A percentile compares a stretch with the other conserved stretches of the same genome.
phyloP scores from a whole-genome alignment of 805 yeast genomes.

The Martiniozyma abietophila region DNA sequence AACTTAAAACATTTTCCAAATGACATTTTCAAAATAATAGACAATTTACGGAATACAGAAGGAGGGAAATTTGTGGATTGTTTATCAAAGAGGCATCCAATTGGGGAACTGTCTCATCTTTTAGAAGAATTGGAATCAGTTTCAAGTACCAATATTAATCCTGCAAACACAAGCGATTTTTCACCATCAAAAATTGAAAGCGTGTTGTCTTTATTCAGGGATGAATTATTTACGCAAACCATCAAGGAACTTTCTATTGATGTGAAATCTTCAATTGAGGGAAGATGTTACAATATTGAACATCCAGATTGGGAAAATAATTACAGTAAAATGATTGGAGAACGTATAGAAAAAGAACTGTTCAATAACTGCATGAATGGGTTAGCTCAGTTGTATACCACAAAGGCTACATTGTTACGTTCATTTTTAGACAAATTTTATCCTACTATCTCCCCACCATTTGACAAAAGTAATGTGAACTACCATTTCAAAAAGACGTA shows the following conservation, averaged over 20 bases:
- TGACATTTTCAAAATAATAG: constrained; percentile 21
- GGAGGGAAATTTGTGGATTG: constrained; percentile 34
- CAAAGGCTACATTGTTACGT: constrained; percentile 45
- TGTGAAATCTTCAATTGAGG: constrained; percentile 42
- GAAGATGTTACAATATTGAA: constrained; percentile 14
- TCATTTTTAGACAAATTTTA: constrained; percentile 48
- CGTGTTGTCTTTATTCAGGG: constrained; percentile 47
- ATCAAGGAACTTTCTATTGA: constrained; percentile 47
- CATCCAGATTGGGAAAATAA: constrained; percentile 20
- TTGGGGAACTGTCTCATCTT: constrained; percentile 63
- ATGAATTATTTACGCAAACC: constrained; percentile 45
- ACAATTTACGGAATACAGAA: constrained; percentile 27
- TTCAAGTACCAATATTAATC: constrained; percentile 33
- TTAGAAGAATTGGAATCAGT: constrained; percentile 54
- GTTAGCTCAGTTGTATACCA: constrained; percentile 50
- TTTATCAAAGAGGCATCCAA: constrained; percentile 37
- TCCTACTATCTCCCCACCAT: constrained; percentile 24
- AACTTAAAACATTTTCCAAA: constrained; percentile 19
- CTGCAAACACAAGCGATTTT: constrained; percentile 54
- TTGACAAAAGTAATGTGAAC: constrained; percentile 24
- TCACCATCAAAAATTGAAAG: constrained; percentile 50
- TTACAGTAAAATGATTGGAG: constrained; percentile 18
- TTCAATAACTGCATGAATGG: constrained; percentile 61
- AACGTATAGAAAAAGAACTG: constrained; percentile 43
- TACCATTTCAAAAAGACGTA: constrained; percentile 24